Evolutionary conservation across 768 basidiomycete genomes (phyloP).

Genomic region (Boletus coccyginus): DNA sequence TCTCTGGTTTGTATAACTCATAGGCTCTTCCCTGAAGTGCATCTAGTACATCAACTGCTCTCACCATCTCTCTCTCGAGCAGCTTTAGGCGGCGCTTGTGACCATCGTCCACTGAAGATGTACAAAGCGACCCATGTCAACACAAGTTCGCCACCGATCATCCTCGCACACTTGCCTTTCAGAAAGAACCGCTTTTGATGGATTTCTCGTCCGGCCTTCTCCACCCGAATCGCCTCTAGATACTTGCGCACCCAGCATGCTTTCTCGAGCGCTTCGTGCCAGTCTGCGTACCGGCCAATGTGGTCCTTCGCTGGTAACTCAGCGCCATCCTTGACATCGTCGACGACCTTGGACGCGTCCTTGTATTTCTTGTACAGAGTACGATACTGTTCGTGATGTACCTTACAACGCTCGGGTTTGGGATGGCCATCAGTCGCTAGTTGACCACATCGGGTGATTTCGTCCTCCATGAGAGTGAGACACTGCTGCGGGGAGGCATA

Average conservation of each 20-base stretch:
- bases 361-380: conserved; percentile 23
- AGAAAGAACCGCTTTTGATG: too few species aligned
- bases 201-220: too few species aligned
- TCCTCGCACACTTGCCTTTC: too few species aligned
- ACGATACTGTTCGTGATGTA: conserved; percentile 27
- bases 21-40: conserved; percentile 18
- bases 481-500: neutral
- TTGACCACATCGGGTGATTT: conserved; percentile 22
- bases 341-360: conserved; percentile 9
- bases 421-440: conserved; percentile 6
- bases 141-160: neutral
- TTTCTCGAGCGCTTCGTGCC: too few species aligned
- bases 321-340: too few species aligned
- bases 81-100: conserved; percentile 30
- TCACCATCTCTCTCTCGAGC: conserved; percentile 29
- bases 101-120: conserved; percentile 27
- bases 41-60: conserved; percentile 18
- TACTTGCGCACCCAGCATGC: too few species aligned
- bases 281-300: too few species aligned
- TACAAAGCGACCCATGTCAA: neutral
- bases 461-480: conserved; percentile 24
- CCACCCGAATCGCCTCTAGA: too few species aligned
- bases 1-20: conserved; percentile 9
- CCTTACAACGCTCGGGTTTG: conserved; percentile 17
- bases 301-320: too few species aligned